Evolutionary conservation across 2,329 filamentous ascomycete genomes (phyloP).

Genomic region (Fusarium chlamydosporum): DNA sequence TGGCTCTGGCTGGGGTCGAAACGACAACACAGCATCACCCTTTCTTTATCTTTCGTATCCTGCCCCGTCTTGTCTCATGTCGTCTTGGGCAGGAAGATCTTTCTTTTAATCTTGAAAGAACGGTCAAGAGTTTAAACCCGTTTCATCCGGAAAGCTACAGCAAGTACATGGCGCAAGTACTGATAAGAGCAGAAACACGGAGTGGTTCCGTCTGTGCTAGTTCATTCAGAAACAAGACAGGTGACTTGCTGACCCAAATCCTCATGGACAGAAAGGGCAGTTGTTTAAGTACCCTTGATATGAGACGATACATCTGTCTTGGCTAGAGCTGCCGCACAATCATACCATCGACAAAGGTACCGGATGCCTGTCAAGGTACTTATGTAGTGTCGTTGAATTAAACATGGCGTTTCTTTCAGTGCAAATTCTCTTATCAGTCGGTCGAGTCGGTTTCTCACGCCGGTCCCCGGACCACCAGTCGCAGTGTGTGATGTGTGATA

Average conservation of each 20-base stretch:
- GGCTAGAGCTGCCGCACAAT: constrained; percentile 11
- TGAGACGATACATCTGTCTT: constrained; percentile 34
- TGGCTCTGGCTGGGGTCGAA: constrained; percentile 32
- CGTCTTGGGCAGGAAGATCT: constrained; percentile 14
- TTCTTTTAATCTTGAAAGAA: constrained; percentile 36
- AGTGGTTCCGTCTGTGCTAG: constrained; percentile 40
- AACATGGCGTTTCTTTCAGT: constrained; percentile 39
- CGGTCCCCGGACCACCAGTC: constrained; percentile 16
- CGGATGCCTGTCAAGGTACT: constrained; percentile 25
- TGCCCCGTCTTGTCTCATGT: constrained; percentile 21
- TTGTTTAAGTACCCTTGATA: constrained; percentile 31
- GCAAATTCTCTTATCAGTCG: constrained; percentile 47
- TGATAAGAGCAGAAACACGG: constrained; percentile 47
- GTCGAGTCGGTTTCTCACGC: constrained; percentile 37
- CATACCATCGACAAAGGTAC: constrained; percentile 29
- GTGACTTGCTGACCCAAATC: constrained; percentile 40
- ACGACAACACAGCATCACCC: constrained; percentile 35
- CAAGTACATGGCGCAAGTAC: constrained; percentile 34
- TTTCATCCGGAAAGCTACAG: constrained; percentile 37
- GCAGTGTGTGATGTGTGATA: constrained; percentile 25
- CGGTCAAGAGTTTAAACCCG: constrained; percentile 35
- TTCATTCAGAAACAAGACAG: constrained; percentile 24
- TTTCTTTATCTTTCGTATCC: constrained; percentile 34
- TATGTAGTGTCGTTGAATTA: constrained; percentile 33
- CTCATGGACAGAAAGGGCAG: constrained; percentile 39